Conservation (phyloP, 202 grass and related monocot genomes). For the Zizania palustris region DNA sequence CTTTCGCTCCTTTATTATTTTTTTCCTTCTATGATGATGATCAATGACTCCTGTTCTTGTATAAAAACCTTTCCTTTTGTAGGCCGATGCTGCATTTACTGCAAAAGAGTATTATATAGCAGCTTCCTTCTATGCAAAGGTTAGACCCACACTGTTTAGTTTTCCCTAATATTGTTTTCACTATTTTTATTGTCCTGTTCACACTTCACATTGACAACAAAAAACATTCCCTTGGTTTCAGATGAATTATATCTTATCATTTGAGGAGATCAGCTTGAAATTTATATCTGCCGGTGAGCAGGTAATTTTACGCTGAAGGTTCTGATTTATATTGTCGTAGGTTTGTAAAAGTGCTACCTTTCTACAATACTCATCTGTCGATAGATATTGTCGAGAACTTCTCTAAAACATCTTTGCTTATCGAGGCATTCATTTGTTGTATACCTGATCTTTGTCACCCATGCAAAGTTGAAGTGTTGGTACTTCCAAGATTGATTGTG, state of each 20-base stretch:
- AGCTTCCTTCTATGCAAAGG: constrained; percentile 96
- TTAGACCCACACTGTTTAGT: constrained; percentile 44
- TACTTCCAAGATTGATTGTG: constrained; percentile 26
- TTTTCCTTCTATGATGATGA: constrained; percentile 25
- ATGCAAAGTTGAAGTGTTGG: not conserved
- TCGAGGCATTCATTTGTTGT: constrained; percentile 19
- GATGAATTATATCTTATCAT: constrained; percentile 91
- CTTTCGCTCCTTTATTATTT: constrained; percentile 22
- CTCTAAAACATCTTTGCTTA: constrained; percentile 26
- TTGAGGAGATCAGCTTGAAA: constrained; percentile 97
- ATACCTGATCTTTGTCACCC: not conserved
- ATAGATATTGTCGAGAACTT: constrained; percentile 10
- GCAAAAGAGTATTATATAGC: constrained; percentile 89
- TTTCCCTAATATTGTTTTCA: not conserved
- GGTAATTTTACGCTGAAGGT: constrained; percentile 57
- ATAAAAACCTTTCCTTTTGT: constrained; percentile 39
- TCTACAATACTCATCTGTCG: constrained; percentile 13
- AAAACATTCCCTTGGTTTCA: constrained; percentile 47
- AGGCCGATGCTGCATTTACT: constrained; percentile 93
- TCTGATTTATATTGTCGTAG: constrained; percentile 27
- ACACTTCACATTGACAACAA: constrained; percentile 23
- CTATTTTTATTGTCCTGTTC: constrained; percentile 22
- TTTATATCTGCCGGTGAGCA: constrained; percentile 88
- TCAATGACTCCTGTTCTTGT: constrained; percentile 34
- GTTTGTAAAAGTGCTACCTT: constrained; percentile 30